Conservation (phyloP, 2,329 filamentous ascomycete species). For the Pyrenophora tritici-repentis region DNA sequence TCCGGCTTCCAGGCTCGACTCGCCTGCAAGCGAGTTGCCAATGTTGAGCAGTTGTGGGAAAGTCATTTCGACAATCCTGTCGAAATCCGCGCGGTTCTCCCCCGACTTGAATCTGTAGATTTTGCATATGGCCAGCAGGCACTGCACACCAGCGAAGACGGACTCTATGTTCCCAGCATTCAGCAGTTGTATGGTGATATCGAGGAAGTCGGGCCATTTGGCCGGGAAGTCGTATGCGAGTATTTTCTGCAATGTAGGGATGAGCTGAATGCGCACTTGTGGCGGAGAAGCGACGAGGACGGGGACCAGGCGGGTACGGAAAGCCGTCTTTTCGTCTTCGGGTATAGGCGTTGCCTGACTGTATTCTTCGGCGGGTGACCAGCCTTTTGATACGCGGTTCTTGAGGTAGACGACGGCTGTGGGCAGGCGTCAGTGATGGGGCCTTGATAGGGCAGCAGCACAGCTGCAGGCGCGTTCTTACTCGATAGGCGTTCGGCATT, state of each 20-base stretch:
- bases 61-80: conserved; percentile 88
- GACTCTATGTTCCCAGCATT: conserved; percentile 83
- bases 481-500: conserved; percentile 83
- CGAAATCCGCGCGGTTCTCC: conserved; percentile 82
- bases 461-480: conserved; percentile 54
- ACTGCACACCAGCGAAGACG: conserved; percentile 92
- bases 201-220: conserved; percentile 92
- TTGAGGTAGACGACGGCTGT: conserved; percentile 96
- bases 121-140: conserved; percentile 89
- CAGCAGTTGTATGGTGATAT: conserved; percentile 86
- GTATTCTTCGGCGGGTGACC: conserved; percentile 78
- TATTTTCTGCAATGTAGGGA: conserved; percentile 94
- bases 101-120: conserved; percentile 94
- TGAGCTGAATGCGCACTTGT: conserved; percentile 86
- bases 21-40: conserved; percentile 84
- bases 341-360: conserved; percentile 75
- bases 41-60: conserved; percentile 88
- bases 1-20: conserved; percentile 90
- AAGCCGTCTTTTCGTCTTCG: conserved; percentile 85
- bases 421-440: conserved; percentile 30
- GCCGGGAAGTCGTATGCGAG: conserved; percentile 93
- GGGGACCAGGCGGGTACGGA: conserved; percentile 86
- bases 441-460: background rate
- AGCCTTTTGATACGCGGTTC: conserved; percentile 92
- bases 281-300: conserved; percentile 80